These are phyloP conservation scores for Botrytis medusae DNA, from an alignment of 2,329 filamentous ascomycete species.

Conservation along the genomic window DNA sequence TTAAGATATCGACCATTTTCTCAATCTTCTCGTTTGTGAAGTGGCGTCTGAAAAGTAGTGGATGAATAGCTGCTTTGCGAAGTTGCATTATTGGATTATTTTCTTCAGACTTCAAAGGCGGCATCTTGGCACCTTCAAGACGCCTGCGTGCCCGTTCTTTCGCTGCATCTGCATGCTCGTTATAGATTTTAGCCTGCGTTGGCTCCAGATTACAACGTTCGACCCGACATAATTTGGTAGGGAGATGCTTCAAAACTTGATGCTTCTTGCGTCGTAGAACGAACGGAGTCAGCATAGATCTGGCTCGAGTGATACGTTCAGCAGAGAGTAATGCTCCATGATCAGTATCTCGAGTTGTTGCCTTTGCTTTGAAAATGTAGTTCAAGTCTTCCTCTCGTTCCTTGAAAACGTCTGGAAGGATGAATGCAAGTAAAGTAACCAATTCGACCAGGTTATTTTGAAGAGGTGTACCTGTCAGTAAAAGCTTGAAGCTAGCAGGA, in stretches of 20 bases:
- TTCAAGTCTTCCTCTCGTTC: constrained; percentile 76
- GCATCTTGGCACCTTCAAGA: constrained; percentile 52
- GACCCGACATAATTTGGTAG: constrained; percentile 74
- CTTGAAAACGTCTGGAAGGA: constrained; percentile 81
- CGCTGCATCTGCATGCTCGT: constrained; percentile 63
- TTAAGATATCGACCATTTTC: constrained; percentile 74
- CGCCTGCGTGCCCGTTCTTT: constrained; percentile 56
- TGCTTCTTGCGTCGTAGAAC: constrained; percentile 92
- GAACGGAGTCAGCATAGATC: constrained; percentile 92
- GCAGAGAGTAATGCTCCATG: constrained; percentile 83
- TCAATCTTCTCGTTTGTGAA: constrained; percentile 74
- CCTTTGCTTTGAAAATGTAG: constrained; percentile 88
- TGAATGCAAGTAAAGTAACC: constrained; percentile 86
- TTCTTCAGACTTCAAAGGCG: constrained; percentile 51
- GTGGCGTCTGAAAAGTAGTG: constrained; percentile 78
- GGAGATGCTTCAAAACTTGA: constrained; percentile 83
- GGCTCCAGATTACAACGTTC: constrained; percentile 78
- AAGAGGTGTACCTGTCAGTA: constrained; percentile 87
- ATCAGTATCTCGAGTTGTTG: constrained; percentile 74
- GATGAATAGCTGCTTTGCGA: constrained; percentile 88
- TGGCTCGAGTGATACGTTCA: constrained; percentile 81
- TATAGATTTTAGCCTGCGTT: constrained; percentile 72
- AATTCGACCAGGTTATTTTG: constrained; percentile 95
- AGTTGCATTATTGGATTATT: constrained; percentile 85
- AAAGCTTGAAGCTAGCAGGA: constrained; percentile 75